phyloP scores from a whole-genome alignment of 768 basidiomycete species.

The Lactarius quietus region DNA sequence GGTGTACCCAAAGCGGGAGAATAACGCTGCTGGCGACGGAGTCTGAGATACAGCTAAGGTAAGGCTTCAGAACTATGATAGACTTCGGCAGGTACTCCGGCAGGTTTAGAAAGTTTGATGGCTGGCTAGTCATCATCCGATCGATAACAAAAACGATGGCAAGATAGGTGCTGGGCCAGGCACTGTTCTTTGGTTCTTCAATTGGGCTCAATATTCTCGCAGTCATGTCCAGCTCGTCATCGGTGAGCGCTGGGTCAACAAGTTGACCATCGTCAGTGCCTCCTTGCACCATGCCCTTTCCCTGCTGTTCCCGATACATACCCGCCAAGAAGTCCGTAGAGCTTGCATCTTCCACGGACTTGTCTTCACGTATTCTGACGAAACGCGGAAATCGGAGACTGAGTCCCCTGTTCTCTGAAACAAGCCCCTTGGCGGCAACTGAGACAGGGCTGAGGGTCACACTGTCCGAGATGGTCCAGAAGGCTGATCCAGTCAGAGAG shows the following conservation, averaged over 20 bases:
- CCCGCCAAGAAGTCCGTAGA: slow-evolving; percentile 64
- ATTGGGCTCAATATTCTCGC: slow-evolving; percentile 27
- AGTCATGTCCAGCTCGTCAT: slow-evolving; percentile 33
- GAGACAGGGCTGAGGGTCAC: slow-evolving; percentile 86
- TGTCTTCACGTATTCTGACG: slow-evolving; percentile 70
- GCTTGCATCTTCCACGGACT: slow-evolving; percentile 66
- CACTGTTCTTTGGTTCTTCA: slow-evolving; percentile 2
- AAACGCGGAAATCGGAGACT: slow-evolving; percentile 89
- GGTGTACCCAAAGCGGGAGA: neutral
- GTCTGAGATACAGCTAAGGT: neutral
- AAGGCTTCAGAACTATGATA: slow-evolving; percentile 5
- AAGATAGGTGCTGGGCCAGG: neutral
- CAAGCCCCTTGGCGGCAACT: slow-evolving; percentile 64
- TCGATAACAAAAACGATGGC: slow-evolving; percentile 14
- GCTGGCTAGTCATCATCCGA: neutral
- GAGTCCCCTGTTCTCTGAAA: slow-evolving; percentile 59
- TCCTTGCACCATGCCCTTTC: slow-evolving; percentile 33
- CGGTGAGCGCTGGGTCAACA: slow-evolving; percentile 46
- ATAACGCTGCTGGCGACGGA: neutral
- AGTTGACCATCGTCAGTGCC: slow-evolving; percentile 59
- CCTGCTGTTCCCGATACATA: slow-evolving; percentile 65
- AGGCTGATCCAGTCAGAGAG: neutral
- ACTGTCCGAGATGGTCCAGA: slow-evolving; percentile 36
- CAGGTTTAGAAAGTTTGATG: slow-evolving; percentile 9
- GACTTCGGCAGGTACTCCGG: neutral